Conservation (phyloP, 2,329 filamentous ascomycete species). For the Graphilbum fragrans region DNA sequence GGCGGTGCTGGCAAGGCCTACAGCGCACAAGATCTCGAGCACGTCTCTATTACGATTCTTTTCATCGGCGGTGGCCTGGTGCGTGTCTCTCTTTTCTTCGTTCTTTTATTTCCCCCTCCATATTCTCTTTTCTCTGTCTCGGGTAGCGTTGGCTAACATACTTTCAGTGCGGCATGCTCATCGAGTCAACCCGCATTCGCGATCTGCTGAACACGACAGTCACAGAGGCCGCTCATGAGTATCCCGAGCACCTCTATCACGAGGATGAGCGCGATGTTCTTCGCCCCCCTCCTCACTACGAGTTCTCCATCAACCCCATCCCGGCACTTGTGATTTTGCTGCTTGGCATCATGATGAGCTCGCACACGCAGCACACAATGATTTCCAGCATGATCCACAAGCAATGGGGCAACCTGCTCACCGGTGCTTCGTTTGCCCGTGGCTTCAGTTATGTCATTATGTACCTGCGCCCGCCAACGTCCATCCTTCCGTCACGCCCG, state of each 20-base stretch:
- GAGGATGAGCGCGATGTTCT: slow-evolving; percentile 37
- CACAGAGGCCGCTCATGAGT: slow-evolving; percentile 19
- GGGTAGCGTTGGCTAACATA: slow-evolving; percentile 3
- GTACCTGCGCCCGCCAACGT: slow-evolving; percentile 71
- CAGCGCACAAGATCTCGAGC: slow-evolving; percentile 74
- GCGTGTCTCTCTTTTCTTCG: slow-evolving; percentile 22
- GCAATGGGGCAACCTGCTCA: slow-evolving; percentile 82
- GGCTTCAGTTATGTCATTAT: slow-evolving; percentile 67
- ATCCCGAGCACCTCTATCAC: slow-evolving; percentile 20
- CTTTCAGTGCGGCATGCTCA: slow-evolving; percentile 62
- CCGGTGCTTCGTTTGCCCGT: slow-evolving; percentile 68
- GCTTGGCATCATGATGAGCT: slow-evolving; percentile 89
- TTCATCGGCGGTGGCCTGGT: slow-evolving; percentile 88
- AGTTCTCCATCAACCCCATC: slow-evolving; percentile 74
- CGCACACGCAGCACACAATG: slow-evolving; percentile 75
- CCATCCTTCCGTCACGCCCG: slow-evolving; percentile 68
- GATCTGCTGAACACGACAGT: slow-evolving; percentile 49
- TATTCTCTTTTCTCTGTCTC: neutral
- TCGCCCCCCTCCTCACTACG: slow-evolving; percentile 53
- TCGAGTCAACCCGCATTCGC: slow-evolving; percentile 63
- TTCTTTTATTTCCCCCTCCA: neutral
- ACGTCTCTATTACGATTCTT: slow-evolving; percentile 82
- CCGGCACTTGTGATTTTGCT: slow-evolving; percentile 78
- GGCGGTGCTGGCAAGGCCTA: slow-evolving; percentile 57
- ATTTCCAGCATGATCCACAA: slow-evolving; percentile 84